These are phyloP conservation scores for Omphalotus guepiniiformis DNA, from an alignment of 768 basidiomycete genomes.

Conservation along the genomic window DNA sequence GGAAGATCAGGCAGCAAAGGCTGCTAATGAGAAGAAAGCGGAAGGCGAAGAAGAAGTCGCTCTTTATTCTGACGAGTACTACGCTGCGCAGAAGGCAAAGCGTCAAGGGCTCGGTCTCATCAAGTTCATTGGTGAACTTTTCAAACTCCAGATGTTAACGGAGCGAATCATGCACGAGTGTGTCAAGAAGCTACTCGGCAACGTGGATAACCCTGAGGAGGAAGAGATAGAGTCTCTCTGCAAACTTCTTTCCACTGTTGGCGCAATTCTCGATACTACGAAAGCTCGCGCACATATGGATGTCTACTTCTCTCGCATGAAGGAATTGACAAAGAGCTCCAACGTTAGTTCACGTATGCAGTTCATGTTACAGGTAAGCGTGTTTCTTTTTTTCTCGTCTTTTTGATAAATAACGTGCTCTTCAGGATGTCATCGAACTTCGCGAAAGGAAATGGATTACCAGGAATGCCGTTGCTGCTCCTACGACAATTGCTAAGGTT, in stretches of 20 bases:
- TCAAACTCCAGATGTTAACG: conserved; percentile 98
- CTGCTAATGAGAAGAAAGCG: conserved; percentile 55
- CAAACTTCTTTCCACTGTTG: conserved; percentile 89
- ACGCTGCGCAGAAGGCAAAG: conserved; percentile 94
- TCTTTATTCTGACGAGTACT: conserved; percentile 94
- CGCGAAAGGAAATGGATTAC: conserved; percentile 79
- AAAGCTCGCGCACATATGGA: conserved; percentile 87
- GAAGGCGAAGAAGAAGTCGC: conserved; percentile 60
- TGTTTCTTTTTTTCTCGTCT: not conserved
- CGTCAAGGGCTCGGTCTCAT: conserved; percentile 95
- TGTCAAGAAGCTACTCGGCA: conserved; percentile 90
- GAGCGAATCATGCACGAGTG: conserved; percentile 99
- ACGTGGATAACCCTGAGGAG: conserved; percentile 94
- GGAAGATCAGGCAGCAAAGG: conserved; percentile 80
- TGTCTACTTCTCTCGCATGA: conserved; percentile 91
- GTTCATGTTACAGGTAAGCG: conserved; percentile 89
- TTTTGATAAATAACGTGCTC: conserved; percentile 8
- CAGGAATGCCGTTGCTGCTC: conserved; percentile 69
- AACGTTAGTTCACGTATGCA: conserved; percentile 85
- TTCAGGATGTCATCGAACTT: conserved; percentile 86
- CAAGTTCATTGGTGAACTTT: conserved; percentile 97
- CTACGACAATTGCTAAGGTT: conserved; percentile 84
- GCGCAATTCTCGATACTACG: conserved; percentile 70
- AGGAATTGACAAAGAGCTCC: conserved; percentile 67
- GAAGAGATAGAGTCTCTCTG: conserved; percentile 97